Conservation (phyloP, 1,284 basidiomycete genomes). For the Cryptococcus amylolentus region DNA sequence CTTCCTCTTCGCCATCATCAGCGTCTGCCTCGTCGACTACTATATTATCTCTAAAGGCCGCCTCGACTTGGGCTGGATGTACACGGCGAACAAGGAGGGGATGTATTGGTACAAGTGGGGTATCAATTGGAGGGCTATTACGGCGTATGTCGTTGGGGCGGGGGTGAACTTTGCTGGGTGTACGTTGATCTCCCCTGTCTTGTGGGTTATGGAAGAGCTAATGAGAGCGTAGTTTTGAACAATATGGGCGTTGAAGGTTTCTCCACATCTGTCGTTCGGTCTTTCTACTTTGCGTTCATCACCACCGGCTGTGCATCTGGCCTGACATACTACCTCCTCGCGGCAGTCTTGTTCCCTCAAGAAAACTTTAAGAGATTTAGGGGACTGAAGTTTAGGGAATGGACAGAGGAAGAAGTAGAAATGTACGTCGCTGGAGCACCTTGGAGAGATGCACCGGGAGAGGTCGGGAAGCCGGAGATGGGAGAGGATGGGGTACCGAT, state of each 20-base stretch:
- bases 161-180: conserved; percentile 31
- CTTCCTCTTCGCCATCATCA: conserved; percentile 72
- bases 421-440: conserved; percentile 17
- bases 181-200: conserved; percentile 4
- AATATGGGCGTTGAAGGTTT: conserved; percentile 25
- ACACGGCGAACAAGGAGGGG: conserved; percentile 54
- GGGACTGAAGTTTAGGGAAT: conserved; percentile 23
- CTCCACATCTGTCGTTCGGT: conserved; percentile 15
- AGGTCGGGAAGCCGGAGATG: neutral
- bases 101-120: conserved; percentile 60
- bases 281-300: conserved; percentile 37
- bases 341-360: conserved; percentile 26
- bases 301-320: conserved; percentile 30
- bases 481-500: neutral
- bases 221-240: conserved; percentile 18
- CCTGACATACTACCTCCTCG: conserved; percentile 27
- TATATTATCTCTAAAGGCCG: conserved; percentile 69
- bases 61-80: conserved; percentile 67
- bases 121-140: conserved; percentile 56
- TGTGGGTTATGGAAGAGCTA: neutral
- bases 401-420: conserved; percentile 29
- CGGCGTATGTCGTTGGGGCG: conserved; percentile 25
- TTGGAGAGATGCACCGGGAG: neutral
- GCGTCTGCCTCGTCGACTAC: conserved; percentile 77
- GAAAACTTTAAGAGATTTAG: conserved; percentile 22